phyloP scores from a whole-genome alignment of 345 rosid genomes.

The Ricinus communis region DNA sequence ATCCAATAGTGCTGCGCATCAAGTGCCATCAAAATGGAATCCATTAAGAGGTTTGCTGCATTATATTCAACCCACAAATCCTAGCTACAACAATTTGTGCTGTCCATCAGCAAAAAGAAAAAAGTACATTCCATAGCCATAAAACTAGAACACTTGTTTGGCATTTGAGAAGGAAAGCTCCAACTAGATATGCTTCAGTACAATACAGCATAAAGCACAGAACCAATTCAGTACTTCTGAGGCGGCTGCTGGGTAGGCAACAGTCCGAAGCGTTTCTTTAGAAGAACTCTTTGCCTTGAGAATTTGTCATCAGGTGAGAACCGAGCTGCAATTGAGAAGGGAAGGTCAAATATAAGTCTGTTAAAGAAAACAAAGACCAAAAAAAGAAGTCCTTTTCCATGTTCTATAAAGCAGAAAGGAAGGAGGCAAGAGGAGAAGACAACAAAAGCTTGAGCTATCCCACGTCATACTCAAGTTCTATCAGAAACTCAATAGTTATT shows the following conservation, averaged over 20 bases:
- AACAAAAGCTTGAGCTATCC: not conserved
- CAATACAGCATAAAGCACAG: not conserved
- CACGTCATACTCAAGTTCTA: not conserved
- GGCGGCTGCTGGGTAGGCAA: conserved; percentile 72
- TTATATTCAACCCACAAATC: not conserved
- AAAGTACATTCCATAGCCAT: not conserved
- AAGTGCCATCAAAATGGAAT: too few relatives aligned
- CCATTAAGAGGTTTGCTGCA: too few relatives aligned
- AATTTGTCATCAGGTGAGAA: conserved; percentile 91
- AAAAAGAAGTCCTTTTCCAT: not conserved
- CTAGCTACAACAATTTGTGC: not conserved
- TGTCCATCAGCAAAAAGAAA: not conserved
- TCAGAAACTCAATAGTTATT: not conserved
- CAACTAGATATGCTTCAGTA: not conserved
- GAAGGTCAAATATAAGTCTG: not conserved
- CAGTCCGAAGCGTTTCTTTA: conserved; percentile 82
- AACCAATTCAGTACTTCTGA: conserved; percentile 50
- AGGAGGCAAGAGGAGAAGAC: not conserved
- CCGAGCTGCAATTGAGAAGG: conserved; percentile 51
- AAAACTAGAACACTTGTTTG: not conserved
- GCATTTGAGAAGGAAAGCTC: conserved; percentile 5
- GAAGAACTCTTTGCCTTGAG: conserved; percentile 66
- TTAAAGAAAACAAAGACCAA: too few relatives aligned
- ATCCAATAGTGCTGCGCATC: too few relatives aligned
- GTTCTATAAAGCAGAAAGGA: not conserved